Evolutionary conservation across 2,329 filamentous ascomycete genomes (phyloP).

Genomic region (Stagonosporopsis chrysanthemi): DNA sequence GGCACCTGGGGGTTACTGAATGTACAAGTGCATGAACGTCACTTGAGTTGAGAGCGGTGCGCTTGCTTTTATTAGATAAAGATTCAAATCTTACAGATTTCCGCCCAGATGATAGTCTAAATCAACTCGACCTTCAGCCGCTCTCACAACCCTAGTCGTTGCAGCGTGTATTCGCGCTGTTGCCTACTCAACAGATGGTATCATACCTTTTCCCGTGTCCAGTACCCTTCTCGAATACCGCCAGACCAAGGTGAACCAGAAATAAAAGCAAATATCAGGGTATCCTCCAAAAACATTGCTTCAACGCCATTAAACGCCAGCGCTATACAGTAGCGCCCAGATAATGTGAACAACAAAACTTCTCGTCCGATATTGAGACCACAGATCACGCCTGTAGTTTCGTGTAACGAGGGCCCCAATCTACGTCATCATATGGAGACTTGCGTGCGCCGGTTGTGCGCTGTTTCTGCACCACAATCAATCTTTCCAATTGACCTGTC

Average conservation of each 20-base stretch:
- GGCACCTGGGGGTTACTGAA: neutral
- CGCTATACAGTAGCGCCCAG: conserved; percentile 7
- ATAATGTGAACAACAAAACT: neutral
- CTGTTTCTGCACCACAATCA: neutral
- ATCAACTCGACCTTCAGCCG: neutral
- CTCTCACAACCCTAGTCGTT: neutral
- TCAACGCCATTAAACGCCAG: conserved; percentile 1
- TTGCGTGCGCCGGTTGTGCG: neutral
- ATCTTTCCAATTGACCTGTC: conserved; percentile 29
- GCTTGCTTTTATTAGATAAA: conserved; percentile 1
- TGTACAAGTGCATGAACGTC: too few relatives aligned
- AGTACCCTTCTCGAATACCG: conserved; percentile 6
- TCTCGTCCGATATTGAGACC: neutral
- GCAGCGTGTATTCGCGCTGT: neutral
- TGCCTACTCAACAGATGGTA: neutral
- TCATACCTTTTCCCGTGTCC: conserved; percentile 9
- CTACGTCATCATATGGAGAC: neutral
- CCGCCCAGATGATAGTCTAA: conserved; percentile 16
- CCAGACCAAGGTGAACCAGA: conserved; percentile 1
- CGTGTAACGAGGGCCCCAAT: neutral
- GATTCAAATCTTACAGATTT: conserved; percentile 19
- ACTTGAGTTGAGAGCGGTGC: neutral
- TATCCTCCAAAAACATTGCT: conserved; percentile 34
- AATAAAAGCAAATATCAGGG: conserved; percentile 26
- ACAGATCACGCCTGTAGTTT: neutral